Evolutionary conservation across 1,284 basidiomycete genomes (phyloP).

Genomic region (Rhodotorula sp.): DNA sequence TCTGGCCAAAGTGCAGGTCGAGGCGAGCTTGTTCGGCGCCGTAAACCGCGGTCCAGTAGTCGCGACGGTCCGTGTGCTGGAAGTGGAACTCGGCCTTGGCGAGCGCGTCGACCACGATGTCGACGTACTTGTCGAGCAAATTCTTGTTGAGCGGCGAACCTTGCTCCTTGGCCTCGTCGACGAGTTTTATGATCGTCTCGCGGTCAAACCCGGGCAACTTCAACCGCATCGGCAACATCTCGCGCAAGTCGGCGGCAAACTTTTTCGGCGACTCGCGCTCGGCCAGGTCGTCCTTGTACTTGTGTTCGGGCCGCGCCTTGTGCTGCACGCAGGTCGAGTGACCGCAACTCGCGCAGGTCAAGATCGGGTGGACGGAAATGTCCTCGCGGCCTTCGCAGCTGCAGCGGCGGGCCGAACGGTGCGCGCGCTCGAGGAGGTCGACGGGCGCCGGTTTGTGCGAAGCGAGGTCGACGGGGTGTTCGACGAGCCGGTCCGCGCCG

Average conservation of each 20-base stretch:
- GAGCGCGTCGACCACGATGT: constrained; percentile 54
- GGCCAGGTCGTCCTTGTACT: constrained; percentile 56
- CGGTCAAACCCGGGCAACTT: constrained; percentile 58
- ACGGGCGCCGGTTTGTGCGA: constrained; percentile 56
- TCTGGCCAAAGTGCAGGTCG: constrained; percentile 72
- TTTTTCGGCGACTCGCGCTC: constrained; percentile 60
- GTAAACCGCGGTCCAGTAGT: constrained; percentile 79
- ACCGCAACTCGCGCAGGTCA: constrained; percentile 71
- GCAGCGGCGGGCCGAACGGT: constrained; percentile 73
- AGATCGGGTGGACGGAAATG: constrained; percentile 67
- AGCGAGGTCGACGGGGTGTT: constrained; percentile 67
- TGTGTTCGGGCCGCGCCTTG: constrained; percentile 85
- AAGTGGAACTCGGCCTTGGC: constrained; percentile 68
- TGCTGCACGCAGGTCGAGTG: constrained; percentile 79
- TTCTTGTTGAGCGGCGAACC: constrained; percentile 11
- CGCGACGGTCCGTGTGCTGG: constrained; percentile 79
- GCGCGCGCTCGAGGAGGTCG: constrained; percentile 64
- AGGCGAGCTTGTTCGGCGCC: constrained; percentile 68
- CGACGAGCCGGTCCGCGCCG: constrained; percentile 65
- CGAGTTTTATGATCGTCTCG: constrained; percentile 13
- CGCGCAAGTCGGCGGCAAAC: constrained; percentile 74
- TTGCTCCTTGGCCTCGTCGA: constrained; percentile 10
- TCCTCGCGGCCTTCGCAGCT: constrained; percentile 81
- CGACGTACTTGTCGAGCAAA: constrained; percentile 18
- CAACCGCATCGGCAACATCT: constrained; percentile 81